phyloP scores from a whole-genome alignment of 73 alveolate species.

The Symbiodinium pilosum region DNA sequence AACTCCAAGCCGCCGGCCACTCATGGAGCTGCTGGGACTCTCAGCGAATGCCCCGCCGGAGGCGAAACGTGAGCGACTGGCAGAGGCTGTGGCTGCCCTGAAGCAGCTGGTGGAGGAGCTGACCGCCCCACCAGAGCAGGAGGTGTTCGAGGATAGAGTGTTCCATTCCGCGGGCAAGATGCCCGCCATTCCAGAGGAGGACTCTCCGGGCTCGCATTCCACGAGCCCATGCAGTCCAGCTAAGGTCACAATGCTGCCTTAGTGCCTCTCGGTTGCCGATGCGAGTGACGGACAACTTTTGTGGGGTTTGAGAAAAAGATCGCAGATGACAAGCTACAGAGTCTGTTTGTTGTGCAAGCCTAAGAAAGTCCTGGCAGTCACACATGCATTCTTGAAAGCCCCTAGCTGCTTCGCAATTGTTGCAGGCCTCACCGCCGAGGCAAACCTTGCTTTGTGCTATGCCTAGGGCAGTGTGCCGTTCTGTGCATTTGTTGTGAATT shows the following conservation, averaged over 20 bases:
- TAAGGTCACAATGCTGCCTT: not conserved
- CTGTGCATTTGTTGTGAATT: no score
- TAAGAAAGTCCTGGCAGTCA: no score
- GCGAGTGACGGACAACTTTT: not conserved
- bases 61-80: constrained; percentile 46
- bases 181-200: constrained; percentile 17
- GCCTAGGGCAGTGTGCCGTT: no score
- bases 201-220: not conserved
- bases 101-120: constrained; percentile 28
- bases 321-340: no score
- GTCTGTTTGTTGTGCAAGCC: no score
- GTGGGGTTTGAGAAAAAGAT: no score
- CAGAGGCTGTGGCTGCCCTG: constrained; percentile 63
- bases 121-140: not conserved
- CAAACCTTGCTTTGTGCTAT: no score
- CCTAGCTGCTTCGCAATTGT: no score
- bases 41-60: constrained; percentile 57
- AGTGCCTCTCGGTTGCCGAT: not conserved
- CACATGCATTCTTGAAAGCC: no score
- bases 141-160: not conserved
- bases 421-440: no score
- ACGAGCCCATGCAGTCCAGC: constrained; percentile 3
- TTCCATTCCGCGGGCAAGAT: not conserved
- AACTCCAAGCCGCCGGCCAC: not conserved
- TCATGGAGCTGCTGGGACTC: constrained; percentile 37